Conservation (phyloP, 495 filamentous ascomycete genomes). For the Penicillium maclennaniae region DNA sequence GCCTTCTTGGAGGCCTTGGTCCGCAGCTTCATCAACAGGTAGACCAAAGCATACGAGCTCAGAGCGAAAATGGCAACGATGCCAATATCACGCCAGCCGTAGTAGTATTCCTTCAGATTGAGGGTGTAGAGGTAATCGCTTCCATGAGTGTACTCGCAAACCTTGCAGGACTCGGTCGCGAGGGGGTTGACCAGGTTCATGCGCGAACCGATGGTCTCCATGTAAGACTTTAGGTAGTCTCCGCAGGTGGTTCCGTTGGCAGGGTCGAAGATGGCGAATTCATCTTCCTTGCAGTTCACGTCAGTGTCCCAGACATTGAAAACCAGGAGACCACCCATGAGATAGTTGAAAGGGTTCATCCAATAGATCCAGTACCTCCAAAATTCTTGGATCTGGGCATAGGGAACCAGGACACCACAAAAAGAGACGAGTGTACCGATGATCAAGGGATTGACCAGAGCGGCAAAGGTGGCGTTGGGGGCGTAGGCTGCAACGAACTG, state of each 20-base stretch:
- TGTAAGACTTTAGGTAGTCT: conserved; percentile 54
- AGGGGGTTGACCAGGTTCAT: conserved; percentile 49
- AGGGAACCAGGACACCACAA: conserved; percentile 44
- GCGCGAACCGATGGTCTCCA: conserved; percentile 43
- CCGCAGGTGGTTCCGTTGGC: conserved; percentile 50
- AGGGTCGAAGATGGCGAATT: conserved; percentile 55
- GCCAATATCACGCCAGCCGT: conserved; percentile 42
- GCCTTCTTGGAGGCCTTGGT: conserved; percentile 44
- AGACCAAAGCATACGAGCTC: conserved; percentile 46
- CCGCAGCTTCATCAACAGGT: conserved; percentile 43
- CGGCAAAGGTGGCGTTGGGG: conserved; percentile 50
- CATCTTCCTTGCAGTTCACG: conserved; percentile 53
- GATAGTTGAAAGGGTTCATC: conserved; percentile 67
- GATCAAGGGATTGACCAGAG: conserved; percentile 54
- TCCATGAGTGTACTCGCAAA: conserved; percentile 49
- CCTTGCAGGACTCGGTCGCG: conserved; percentile 51
- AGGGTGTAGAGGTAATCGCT: conserved; percentile 39
- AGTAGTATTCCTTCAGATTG: conserved; percentile 39
- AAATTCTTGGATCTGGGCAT: conserved; percentile 50
- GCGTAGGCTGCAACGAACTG: conserved; percentile 57
- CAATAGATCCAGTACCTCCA: conserved; percentile 76
- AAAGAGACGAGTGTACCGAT: conserved; percentile 52
- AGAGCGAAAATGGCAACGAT: conserved; percentile 46
- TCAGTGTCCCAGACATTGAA: conserved; percentile 54
- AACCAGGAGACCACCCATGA: conserved; percentile 58